Base-by-base conservation (phyloP, 169 alveolate genomes). In the Eimeria necatrix region DNA sequence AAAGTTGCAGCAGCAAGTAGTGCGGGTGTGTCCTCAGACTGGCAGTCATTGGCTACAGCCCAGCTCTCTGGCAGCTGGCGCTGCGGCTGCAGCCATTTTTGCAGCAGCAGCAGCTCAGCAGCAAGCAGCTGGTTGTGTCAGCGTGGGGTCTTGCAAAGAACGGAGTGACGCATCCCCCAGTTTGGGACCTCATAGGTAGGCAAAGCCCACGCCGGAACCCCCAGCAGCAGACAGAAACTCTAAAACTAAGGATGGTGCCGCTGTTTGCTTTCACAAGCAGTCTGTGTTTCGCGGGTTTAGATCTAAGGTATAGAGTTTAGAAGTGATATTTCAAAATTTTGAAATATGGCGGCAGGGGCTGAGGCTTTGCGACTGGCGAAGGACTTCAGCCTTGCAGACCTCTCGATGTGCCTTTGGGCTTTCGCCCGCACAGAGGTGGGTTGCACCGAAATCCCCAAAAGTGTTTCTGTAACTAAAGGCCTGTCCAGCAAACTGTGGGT, bases 101-200 rank as follows among this genome's bases (percentile, higher is more conserved):
- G 92, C 61, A 85, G 85, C 84, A 80, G 92, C 76, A 71, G 64
- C 84, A 80, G 71, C 71, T 91, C 46, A 48, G n/a, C 80, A 8
- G 78, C 60, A 52, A 68, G 41, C 91, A 91, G 46, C 60, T 91
- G 32, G 71, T 91, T 16, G 78, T 91, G 26, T 60, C 64, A 9
- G 95, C 95, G 18, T 91, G 95, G 95, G 89, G 89, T 32, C 85
- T 91, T 22, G 95, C 95, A 48, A 76, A 61, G 68, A 48, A 60
- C 22, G 60, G 48, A 32, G 92, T 91, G 24, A 22, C 59, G 22
- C 68, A 60, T 49, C 84, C 71, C 4, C 61, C 60, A 1, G 64
- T 91, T 52, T 91, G 95, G 95, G 61, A 61, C 16, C 81, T 53
- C 3, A 76, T 91, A 46, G 95, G 95, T 91, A 70, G 14, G 91